phyloP scores from a whole-genome alignment of 768 basidiomycete genomes.

The Galerina marginata region DNA sequence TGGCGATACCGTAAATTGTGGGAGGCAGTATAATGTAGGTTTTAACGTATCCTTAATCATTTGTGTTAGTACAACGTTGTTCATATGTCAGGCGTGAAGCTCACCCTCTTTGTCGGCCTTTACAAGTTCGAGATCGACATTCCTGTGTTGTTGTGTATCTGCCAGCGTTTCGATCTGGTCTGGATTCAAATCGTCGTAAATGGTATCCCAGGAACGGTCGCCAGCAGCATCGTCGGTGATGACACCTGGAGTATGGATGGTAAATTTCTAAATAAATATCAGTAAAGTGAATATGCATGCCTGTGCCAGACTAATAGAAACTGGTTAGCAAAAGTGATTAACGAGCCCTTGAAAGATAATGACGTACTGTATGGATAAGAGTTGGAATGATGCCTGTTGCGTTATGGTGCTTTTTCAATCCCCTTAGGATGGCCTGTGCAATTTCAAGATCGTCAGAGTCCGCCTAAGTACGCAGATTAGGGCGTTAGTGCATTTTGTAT shows the following conservation, averaged over 20 bases:
- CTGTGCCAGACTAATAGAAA: constrained; percentile 52
- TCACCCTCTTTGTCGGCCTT: constrained; percentile 42
- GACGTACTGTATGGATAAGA: constrained; percentile 65
- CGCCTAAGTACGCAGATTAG: constrained; percentile 36
- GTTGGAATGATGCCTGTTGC: constrained; percentile 47
- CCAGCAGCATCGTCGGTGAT: constrained; percentile 50
- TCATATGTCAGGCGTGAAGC: no score
- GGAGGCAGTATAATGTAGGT: constrained; percentile 55
- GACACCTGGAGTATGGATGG: constrained; percentile 24
- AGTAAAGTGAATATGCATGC: no score
- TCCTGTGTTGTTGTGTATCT: constrained; percentile 51
- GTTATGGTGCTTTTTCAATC: constrained; percentile 51
- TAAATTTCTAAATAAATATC: no score
- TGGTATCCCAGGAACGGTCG: constrained; percentile 33
- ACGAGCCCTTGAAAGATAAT: not conserved
- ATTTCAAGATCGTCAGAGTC: constrained; percentile 46
- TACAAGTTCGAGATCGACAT: constrained; percentile 52
- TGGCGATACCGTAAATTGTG: constrained; percentile 62
- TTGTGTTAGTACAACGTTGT: not conserved
- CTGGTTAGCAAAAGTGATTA: not conserved
- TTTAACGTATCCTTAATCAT: constrained; percentile 48
- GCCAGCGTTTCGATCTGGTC: constrained; percentile 52
- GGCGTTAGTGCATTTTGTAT: constrained; percentile 8
- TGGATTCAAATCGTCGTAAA: constrained; percentile 56
- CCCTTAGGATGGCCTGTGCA: constrained; percentile 52